Evolutionary conservation across 768 basidiomycete species (phyloP).

Genomic region (Tulasnella sp.): DNA sequence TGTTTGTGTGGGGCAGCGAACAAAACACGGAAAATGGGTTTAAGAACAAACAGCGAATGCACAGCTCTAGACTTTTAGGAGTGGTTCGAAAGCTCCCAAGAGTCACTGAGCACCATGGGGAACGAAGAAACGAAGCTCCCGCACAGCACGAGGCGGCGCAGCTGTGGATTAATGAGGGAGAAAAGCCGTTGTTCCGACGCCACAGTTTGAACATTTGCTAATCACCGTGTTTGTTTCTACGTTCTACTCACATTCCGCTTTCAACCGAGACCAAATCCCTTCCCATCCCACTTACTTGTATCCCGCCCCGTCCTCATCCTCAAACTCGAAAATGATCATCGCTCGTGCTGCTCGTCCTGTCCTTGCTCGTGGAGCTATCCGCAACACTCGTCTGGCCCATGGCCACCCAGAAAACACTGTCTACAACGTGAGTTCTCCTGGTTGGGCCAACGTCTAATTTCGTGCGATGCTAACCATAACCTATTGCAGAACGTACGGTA

Average conservation of each 20-base stretch:
- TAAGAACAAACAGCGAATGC: background rate
- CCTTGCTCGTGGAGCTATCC: constrained; percentile 15
- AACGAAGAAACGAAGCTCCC: background rate
- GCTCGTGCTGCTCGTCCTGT: constrained; percentile 22
- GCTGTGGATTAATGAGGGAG: background rate
- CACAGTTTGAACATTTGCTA: background rate
- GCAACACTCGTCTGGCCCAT: constrained; percentile 7
- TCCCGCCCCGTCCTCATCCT: background rate
- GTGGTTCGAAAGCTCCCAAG: background rate
- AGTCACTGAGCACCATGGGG: background rate
- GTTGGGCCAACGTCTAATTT: background rate
- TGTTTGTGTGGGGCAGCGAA: background rate
- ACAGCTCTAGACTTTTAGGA: background rate
- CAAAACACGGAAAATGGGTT: background rate
- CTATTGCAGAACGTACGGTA: constrained; percentile 13
- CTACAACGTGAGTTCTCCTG: constrained; percentile 22
- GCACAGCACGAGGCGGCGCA: background rate
- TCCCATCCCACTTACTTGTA: background rate
- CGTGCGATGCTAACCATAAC: background rate
- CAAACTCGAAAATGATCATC: constrained; percentile 18
- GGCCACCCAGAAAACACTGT: constrained; percentile 23
- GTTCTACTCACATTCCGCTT: background rate
- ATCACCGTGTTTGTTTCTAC: background rate
- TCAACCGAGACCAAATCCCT: constrained; percentile 8
- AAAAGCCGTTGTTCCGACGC: background rate